phyloP scores from a whole-genome alignment of 2,329 filamentous ascomycete species.

The Mariannaea sp. region DNA sequence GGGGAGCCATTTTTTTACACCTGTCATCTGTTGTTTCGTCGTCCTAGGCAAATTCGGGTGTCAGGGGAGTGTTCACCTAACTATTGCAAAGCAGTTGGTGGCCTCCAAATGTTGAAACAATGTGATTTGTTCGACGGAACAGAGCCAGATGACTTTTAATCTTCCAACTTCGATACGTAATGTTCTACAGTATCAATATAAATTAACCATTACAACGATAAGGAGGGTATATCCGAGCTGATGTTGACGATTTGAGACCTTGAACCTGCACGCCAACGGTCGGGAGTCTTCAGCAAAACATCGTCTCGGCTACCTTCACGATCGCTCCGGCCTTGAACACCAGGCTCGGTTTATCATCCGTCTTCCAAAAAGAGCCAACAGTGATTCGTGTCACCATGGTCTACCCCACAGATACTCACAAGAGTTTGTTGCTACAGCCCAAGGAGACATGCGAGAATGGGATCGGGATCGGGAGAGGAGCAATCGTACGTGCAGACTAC shows the following conservation, averaged over 20 bases:
- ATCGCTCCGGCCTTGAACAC: neutral
- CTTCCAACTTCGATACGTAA: no score
- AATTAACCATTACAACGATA: no score
- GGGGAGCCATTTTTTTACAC: neutral
- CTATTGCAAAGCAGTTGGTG: neutral
- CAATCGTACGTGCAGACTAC: neutral
- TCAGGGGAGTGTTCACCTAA: neutral
- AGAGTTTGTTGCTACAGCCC: neutral
- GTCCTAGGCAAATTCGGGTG: neutral
- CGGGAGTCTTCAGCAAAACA: neutral
- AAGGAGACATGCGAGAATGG: no score
- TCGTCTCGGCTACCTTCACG: conserved; percentile 9
- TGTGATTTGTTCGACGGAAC: neutral
- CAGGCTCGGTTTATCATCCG: neutral
- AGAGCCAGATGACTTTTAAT: neutral
- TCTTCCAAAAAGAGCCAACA: neutral
- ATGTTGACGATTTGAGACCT: neutral
- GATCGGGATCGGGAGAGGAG: no score
- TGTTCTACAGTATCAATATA: no score
- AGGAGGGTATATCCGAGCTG: neutral
- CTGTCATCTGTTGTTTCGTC: neutral
- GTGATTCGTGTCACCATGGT: neutral
- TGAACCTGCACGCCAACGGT: neutral
- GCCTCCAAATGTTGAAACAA: neutral
- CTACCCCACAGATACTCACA: conserved; percentile 1